These are phyloP conservation scores for Jacaranda mimosifolia DNA, from an alignment of 257 asterid genomes.

Conservation along the genomic window DNA sequence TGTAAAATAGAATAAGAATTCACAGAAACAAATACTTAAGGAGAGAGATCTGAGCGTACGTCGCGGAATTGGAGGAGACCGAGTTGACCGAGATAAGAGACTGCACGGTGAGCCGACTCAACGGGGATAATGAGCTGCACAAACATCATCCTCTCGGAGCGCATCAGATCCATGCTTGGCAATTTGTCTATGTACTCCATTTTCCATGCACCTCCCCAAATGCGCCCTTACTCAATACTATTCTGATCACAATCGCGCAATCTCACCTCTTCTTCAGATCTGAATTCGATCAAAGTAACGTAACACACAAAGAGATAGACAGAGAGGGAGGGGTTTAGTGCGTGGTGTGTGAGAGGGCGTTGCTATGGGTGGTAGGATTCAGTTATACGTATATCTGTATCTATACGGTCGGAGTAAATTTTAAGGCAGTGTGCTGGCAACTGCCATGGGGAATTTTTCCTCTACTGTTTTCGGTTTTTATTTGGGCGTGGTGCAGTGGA, in stretches of 20 bases:
- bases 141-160: conserved; percentile 92
- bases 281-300: conserved; percentile 45
- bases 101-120: conserved; percentile 95
- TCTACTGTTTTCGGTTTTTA: conserved; percentile 33
- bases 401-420: conserved; percentile 15
- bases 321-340: conserved; percentile 11
- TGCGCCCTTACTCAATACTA: conserved; percentile 9
- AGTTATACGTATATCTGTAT: conserved; percentile 33
- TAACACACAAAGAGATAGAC: not conserved
- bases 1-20: not conserved
- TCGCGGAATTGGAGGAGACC: conserved; percentile 97
- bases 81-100: conserved; percentile 90
- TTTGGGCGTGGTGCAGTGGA: conserved; percentile 18
- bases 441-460: conserved; percentile 42
- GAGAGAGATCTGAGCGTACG: conserved; percentile 57
- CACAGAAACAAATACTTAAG: conserved; percentile 23
- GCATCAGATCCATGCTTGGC: conserved; percentile 99
- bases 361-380: conserved; percentile 13
- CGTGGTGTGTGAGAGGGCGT: conserved; percentile 20
- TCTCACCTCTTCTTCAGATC: conserved; percentile 46
- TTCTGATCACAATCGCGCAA: conserved; percentile 38
- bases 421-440: conserved; percentile 41
- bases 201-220: conserved; percentile 54
- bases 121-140: conserved; percentile 95
- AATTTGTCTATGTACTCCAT: conserved; percentile 85